Conservation (phyloP, 2,329 filamentous ascomycete species). For the Ophioceras dolichostomum region DNA sequence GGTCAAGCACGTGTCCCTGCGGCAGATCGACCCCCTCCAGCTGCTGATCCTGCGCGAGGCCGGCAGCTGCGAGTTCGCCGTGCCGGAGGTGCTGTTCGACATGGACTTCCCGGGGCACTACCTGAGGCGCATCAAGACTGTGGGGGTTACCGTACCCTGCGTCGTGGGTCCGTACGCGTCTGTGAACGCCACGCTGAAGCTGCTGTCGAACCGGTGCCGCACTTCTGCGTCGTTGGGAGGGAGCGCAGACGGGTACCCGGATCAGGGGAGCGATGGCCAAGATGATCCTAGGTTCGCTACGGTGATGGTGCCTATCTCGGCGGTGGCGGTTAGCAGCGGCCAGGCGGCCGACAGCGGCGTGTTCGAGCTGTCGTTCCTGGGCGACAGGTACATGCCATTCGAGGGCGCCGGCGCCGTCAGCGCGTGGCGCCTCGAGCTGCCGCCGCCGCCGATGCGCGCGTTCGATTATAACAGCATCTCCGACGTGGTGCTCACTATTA, state of each 20-base stretch:
- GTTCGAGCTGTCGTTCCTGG: conserved; percentile 19
- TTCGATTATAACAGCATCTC: conserved; percentile 21
- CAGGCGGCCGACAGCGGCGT: conserved; percentile 15
- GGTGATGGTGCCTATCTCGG: conserved; percentile 10
- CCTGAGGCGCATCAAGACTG: conserved; percentile 18
- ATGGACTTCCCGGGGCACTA: conserved; percentile 27
- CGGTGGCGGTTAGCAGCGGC: conserved; percentile 12
- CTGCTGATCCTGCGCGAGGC: conserved; percentile 13
- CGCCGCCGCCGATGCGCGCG: conserved; percentile 10
- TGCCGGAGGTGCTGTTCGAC: conserved; percentile 22
- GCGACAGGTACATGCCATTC: conserved; percentile 21
- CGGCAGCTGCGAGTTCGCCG: conserved; percentile 10
- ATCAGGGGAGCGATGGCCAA: background rate
- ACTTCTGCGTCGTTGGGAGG: background rate
- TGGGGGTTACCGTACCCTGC: conserved; percentile 20
- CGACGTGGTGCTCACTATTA: conserved; percentile 21
- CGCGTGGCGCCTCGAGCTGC: conserved; percentile 19
- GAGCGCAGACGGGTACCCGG: background rate
- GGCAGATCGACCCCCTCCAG: conserved; percentile 13
- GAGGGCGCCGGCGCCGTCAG: conserved; percentile 22
- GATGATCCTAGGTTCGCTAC: conserved; percentile 8
- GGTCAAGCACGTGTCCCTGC: conserved; percentile 17
- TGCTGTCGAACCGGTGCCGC: conserved; percentile 7
- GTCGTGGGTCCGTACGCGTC: conserved; percentile 15
- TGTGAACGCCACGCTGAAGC: conserved; percentile 13